Base-by-base conservation (phyloP, 257 asterid genomes). In the Solanum gandarillasii region DNA sequence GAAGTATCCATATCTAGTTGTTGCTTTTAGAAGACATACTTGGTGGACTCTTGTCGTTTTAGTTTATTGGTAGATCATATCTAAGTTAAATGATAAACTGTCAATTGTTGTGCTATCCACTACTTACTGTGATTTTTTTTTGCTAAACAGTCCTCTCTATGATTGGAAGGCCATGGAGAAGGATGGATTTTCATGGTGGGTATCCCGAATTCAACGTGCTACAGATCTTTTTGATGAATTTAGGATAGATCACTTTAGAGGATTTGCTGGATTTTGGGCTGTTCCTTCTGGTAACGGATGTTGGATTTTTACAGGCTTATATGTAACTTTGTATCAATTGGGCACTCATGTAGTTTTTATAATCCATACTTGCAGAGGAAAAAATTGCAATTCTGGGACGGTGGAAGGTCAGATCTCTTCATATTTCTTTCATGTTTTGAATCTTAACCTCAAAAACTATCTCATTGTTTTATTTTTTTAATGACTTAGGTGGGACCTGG, bases 261-360 rank as follows among this genome's bases (percentile, higher is more conserved):
- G 99, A 90, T 94, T 97, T 91, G 98, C 99, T 89, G 99, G 99
- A 87, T 97, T 91, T 89, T 97, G 99, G 99, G 99, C 99, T 85
- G 98, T 97, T 88, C 99, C 99, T 89, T 92, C 99, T 84, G 99
- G 99, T 97, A 90, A 91, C 12, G 23, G 93, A 90, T 81, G 58
- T 60, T 32, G 62, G 85, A 89, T 90, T 58, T 52, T 58, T 46
- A 89, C 55, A 36, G 62, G 87, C 43, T 81, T 65, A 11, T 78
- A 16, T 78, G 48, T 55, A 86, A 87, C 83, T 18, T 65, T 91
- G 38, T 82, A 48, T 82, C 86, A 82, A 20, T 48, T 27, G 21
- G 70, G 21, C 21, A 48, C 86, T 82, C 31, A 82, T 48, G 86
- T 18, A 55, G 46, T 25, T 83, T 83, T 84, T 67, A 11, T 86